A percentile compares a stretch with the other conserved stretches of the same genome.
Evolutionary conservation across 768 basidiomycete genomes (phyloP).

Genomic region (Trametes maxima): DNA sequence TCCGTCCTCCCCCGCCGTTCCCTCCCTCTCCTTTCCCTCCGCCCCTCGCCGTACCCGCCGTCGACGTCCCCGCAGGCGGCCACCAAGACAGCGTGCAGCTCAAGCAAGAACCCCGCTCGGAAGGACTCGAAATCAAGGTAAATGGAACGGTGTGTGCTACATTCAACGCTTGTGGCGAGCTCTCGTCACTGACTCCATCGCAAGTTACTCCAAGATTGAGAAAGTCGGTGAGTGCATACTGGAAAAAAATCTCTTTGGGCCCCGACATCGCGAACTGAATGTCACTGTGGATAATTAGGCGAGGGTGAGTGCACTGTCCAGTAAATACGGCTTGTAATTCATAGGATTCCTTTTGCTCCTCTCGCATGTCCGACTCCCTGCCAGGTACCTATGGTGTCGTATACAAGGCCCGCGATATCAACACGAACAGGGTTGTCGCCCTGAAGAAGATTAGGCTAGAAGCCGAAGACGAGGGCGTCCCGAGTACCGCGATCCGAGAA

Average conservation of each 20-base stretch:
- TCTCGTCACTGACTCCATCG: background rate
- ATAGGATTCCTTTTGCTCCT: background rate
- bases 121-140: background rate
- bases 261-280: background rate
- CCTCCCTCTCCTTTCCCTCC: slow-evolving; percentile 4
- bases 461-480: slow-evolving; percentile 98
- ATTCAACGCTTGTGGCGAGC: slow-evolving; percentile 20
- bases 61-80: background rate
- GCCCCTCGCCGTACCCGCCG: background rate
- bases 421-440: slow-evolving; percentile 83
- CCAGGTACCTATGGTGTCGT: slow-evolving; percentile 98
- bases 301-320: slow-evolving; percentile 44
- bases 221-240: slow-evolving; percentile 85
- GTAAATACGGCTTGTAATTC: background rate
- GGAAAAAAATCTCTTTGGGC: background rate
- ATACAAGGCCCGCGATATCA: slow-evolving; percentile 90
- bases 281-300: slow-evolving; percentile 35
- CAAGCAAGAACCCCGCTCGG: background rate
- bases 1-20: slow-evolving; percentile 3
- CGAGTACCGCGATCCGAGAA: slow-evolving; percentile 96
- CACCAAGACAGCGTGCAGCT: background rate
- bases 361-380: background rate
- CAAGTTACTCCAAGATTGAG: slow-evolving; percentile 94
- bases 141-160: slow-evolving; percentile 31
- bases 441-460: slow-evolving; percentile 99